Evolutionary conservation across 495 filamentous ascomycete genomes (phyloP), one percentile per base, ranked within the genome.

Genomic region (Tuber calosporum): DNA sequence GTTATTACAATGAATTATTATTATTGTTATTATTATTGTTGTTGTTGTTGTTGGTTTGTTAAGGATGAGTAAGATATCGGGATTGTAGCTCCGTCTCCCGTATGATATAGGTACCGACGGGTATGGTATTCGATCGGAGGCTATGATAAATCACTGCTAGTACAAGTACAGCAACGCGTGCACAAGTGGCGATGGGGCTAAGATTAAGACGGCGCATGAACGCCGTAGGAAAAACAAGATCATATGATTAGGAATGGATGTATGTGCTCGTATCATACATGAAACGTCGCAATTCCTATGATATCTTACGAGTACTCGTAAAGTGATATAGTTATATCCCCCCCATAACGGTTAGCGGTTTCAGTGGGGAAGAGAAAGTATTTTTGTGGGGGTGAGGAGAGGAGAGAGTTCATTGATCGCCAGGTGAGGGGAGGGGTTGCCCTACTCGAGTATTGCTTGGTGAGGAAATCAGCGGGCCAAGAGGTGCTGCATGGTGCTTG

Each of bases 301-400:
- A 48, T 48, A n/a, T n/a, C 1, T 48, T 48, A 40, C n/a, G n/a
- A n/a, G n/a, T n/a, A n/a, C n/a, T n/a, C n/a, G n/a, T n/a, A n/a
- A 48, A n/a, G 45, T n/a, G 45, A 20, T 11, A 8, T n/a, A 9
- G 20, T 9, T n/a, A n/a, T 40, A n/a, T n/a, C n/a, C 20, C 19
- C n/a, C n/a, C 48, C 45, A 58, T 58, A 58, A 58, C 48, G 11
- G 48, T 58, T 58, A 58, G 48, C 48, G 48, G 48, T 58, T 26
- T 58, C 8, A n/a, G 8, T 58, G 22, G 8, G 8, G n/a, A 30
- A 26, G 45, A n/a, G 45, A 53, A 20, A 22, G n/a, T 53, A 53
- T 53, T 53, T 22, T n/a, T 15, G 11, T 20, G 40, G 40, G 40
- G 48, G 48, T 2, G 48, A n/a, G 6, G 8, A 8, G 20, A n/a